phyloP scores from a whole-genome alignment of 1,139 yeast species.

The Scheffersomyces titani region DNA sequence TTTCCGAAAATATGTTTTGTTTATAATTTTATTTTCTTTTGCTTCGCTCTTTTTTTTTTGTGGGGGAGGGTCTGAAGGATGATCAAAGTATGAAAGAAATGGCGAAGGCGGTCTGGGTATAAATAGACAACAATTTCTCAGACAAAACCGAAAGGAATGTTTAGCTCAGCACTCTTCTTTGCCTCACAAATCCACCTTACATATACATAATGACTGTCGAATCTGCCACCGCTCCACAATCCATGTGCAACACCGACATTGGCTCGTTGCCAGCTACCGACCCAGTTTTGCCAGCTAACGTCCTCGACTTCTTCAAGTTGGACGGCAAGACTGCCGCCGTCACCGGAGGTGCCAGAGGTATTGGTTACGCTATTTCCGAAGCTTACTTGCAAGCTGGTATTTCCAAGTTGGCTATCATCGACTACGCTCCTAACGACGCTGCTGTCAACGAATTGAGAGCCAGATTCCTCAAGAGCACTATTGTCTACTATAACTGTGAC shows the following conservation, averaged over 20 bases:
- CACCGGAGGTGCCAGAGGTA: conserved; percentile 49
- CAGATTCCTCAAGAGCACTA: conserved; percentile 31
- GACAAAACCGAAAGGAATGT: background rate
- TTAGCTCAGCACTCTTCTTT: background rate
- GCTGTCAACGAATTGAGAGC: conserved; percentile 29
- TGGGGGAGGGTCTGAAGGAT: background rate
- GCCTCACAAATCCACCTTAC: background rate
- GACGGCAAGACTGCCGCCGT: conserved; percentile 39
- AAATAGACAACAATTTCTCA: background rate
- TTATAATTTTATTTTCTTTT: too few species aligned
- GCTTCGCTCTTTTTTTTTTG: background rate
- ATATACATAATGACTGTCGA: conserved; percentile 14
- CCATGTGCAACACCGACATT: conserved; percentile 32
- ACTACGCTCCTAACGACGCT: conserved; percentile 35
- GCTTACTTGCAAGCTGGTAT: conserved; percentile 49
- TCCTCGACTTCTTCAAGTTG: conserved; percentile 39
- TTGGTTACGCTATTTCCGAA: conserved; percentile 46
- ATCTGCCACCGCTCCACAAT: conserved; percentile 9
- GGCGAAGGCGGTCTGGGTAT: background rate
- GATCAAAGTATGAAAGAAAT: background rate
- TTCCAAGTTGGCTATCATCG: conserved; percentile 45
- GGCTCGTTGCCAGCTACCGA: conserved; percentile 42
- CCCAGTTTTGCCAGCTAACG: conserved; percentile 34
- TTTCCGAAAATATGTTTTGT: background rate
- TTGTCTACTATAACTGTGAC: conserved; percentile 40